phyloP scores from a whole-genome alignment of 495 filamentous ascomycete species.

The Margaritispora aquatica region DNA sequence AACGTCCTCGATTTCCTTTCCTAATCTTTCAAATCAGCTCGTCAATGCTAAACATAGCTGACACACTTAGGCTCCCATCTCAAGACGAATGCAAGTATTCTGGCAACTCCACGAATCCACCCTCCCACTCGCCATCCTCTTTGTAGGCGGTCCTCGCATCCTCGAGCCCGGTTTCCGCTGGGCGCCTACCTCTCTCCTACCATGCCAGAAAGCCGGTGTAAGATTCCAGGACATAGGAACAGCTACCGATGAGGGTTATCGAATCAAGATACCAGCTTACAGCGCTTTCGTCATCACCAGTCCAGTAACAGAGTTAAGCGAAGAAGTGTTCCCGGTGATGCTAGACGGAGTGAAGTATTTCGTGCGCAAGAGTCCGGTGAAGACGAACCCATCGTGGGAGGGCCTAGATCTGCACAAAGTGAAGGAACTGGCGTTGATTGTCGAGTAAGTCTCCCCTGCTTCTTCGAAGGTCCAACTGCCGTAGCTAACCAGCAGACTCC shows the following conservation, averaged over 20 bases:
- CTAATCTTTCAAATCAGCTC: neutral
- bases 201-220: neutral
- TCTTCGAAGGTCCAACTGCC: neutral
- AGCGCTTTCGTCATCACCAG: neutral
- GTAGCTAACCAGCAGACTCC: neutral
- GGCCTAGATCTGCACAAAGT: slow-evolving; percentile 3
- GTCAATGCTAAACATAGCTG: neutral
- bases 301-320: neutral
- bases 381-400: neutral
- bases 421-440: neutral
- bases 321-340: neutral
- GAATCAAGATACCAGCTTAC: neutral
- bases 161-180: neutral
- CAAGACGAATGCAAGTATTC: neutral
- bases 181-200: neutral
- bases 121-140: neutral
- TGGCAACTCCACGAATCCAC: neutral
- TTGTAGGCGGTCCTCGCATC: neutral
- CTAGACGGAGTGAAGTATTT: slow-evolving; percentile 6
- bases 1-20: neutral
- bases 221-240: neutral
- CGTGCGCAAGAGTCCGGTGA: slow-evolving; percentile 1
- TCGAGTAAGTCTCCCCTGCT: neutral
- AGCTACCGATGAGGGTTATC: neutral
- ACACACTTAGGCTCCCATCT: neutral